Conservation (phyloP, 2,329 filamentous ascomycete genomes). For the Fusarium veterinarium region DNA sequence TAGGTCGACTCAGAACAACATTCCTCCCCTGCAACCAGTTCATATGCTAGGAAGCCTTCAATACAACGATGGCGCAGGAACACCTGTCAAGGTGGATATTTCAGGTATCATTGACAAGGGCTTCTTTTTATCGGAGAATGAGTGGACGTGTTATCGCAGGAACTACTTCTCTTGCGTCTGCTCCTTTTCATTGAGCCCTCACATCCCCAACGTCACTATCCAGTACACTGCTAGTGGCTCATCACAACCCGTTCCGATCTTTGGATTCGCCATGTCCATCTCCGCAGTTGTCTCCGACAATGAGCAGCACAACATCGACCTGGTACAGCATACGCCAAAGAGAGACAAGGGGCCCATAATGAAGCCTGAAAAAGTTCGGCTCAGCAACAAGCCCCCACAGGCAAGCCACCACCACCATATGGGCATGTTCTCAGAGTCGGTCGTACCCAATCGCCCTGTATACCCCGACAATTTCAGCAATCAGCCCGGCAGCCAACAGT, state of each 20-base stretch:
- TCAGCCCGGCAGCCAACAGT: slow-evolving; percentile 49
- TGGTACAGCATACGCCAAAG: slow-evolving; percentile 93
- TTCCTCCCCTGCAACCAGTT: slow-evolving; percentile 65
- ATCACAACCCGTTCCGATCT: slow-evolving; percentile 71
- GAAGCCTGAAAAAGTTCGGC: slow-evolving; percentile 75
- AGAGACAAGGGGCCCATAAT: slow-evolving; percentile 87
- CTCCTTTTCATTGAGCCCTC: slow-evolving; percentile 76
- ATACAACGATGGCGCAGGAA: slow-evolving; percentile 62
- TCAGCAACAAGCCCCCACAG: slow-evolving; percentile 75
- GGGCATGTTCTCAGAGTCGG: slow-evolving; percentile 57
- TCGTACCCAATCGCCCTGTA: slow-evolving; percentile 38
- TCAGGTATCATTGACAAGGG: slow-evolving; percentile 88
- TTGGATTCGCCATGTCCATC: slow-evolving; percentile 84
- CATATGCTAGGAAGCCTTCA: slow-evolving; percentile 69
- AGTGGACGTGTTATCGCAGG: slow-evolving; percentile 92
- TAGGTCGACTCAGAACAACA: slow-evolving; percentile 49
- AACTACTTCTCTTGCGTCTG: slow-evolving; percentile 92
- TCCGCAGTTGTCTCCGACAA: slow-evolving; percentile 84
- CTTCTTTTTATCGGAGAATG: slow-evolving; percentile 82
- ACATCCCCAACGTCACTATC: slow-evolving; percentile 58
- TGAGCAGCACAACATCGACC: slow-evolving; percentile 79
- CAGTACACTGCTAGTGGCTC: slow-evolving; percentile 64
- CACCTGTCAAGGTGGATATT: slow-evolving; percentile 76
- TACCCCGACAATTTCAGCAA: slow-evolving; percentile 58
- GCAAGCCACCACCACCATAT: slow-evolving; percentile 59